Conservation (phyloP, 352 stramenopile species). For the Halophytophthora batemanensis region DNA sequence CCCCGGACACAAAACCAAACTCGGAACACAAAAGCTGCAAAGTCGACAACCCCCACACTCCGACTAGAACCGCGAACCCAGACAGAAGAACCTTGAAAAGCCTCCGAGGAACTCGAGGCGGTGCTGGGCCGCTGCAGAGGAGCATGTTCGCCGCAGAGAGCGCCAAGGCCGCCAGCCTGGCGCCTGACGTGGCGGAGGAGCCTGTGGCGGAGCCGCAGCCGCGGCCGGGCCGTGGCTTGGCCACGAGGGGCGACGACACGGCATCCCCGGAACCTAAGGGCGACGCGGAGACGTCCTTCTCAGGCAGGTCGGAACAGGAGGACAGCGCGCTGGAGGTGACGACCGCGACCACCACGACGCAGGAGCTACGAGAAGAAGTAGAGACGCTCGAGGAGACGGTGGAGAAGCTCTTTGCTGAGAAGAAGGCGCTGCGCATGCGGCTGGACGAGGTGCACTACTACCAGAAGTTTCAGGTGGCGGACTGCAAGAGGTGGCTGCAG, state of each 20-base stretch:
- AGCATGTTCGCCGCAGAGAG: background rate
- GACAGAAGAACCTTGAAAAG: slow-evolving; percentile 2
- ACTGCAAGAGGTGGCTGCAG: slow-evolving; percentile 53
- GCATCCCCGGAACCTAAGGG: background rate
- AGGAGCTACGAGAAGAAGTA: slow-evolving; percentile 38
- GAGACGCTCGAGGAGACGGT: slow-evolving; percentile 39
- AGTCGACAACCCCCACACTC: background rate
- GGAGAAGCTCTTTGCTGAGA: slow-evolving; percentile 39
- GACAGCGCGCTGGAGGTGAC: background rate
- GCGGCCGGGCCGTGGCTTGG: background rate
- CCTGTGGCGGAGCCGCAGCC: background rate
- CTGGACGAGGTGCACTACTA: slow-evolving; percentile 42
- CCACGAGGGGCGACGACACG: too few species aligned
- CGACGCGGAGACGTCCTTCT: background rate
- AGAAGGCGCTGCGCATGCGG: slow-evolving; percentile 44
- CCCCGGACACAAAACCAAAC: too few species aligned
- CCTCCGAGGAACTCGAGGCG: background rate
- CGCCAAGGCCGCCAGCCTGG: background rate
- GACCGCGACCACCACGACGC: too few species aligned
- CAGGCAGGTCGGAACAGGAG: background rate
- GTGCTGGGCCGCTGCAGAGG: background rate
- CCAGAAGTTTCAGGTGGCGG: slow-evolving; percentile 30
- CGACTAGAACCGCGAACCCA: background rate
- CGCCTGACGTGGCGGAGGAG: background rate
- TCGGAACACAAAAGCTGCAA: too few species aligned